These are phyloP conservation scores for Peterozyma toletana DNA, from an alignment of 805 yeast genomes.

Conservation along the genomic window DNA sequence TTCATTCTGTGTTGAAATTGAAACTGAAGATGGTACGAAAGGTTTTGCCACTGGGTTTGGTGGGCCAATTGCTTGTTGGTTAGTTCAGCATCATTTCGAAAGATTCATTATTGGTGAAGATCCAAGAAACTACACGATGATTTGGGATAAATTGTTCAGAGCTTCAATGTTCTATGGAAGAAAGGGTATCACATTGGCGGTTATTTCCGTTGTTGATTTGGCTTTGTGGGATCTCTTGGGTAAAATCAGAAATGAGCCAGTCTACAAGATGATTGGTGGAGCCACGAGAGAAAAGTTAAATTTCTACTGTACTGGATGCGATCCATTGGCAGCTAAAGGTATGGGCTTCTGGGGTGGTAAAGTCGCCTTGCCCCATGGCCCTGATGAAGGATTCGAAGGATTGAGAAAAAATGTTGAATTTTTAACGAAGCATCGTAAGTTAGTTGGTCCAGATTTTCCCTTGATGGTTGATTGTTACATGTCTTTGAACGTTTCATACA, in stretches of 20 bases:
- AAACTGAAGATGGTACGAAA: constrained; percentile 39
- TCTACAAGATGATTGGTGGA: constrained; percentile 45
- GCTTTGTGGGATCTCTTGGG: constrained; percentile 47
- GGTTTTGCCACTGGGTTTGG: constrained; percentile 48
- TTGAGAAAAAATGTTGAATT: constrained; percentile 37
- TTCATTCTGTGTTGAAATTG: constrained; percentile 40
- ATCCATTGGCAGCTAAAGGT: constrained; percentile 38
- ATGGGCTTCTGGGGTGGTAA: constrained; percentile 51
- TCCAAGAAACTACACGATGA: constrained; percentile 35
- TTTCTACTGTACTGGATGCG: constrained; percentile 43
- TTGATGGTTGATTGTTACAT: constrained; percentile 48
- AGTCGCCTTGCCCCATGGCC: constrained; percentile 43
- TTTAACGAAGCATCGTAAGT: constrained; percentile 32
- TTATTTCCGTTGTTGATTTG: constrained; percentile 37
- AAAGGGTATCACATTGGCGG: constrained; percentile 41
- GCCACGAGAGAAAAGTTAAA: constrained; percentile 36
- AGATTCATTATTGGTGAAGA: constrained; percentile 39
- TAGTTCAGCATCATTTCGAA: constrained; percentile 35
- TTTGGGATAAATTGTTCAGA: constrained; percentile 43
- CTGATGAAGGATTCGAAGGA: constrained; percentile 43
- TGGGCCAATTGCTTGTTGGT: constrained; percentile 44
- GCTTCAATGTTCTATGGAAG: constrained; percentile 46
- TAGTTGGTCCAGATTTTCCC: constrained; percentile 46
- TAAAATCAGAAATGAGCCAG: constrained; percentile 42
- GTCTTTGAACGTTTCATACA: constrained; percentile 41